Evolutionary conservation across 164 flowering plant genomes (phyloP).

Genomic region (Liriodendron chinense): DNA sequence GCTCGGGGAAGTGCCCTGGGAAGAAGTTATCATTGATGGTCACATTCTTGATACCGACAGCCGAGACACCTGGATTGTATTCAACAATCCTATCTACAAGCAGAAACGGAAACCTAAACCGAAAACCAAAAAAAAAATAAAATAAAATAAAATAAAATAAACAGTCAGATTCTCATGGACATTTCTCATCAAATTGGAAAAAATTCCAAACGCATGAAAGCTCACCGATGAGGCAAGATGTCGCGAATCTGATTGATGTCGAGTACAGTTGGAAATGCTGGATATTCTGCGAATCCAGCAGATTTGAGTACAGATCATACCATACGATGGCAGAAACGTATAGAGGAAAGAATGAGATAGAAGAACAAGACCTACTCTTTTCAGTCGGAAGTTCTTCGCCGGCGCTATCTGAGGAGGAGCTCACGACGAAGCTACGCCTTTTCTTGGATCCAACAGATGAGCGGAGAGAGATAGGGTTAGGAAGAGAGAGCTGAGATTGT

Average conservation of each 20-base stretch:
- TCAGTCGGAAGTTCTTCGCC: constrained; percentile 26
- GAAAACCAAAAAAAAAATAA: not conserved
- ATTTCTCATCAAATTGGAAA: not conserved
- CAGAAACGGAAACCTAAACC: constrained; percentile 83
- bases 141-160: too few relatives aligned
- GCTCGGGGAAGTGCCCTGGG: constrained; percentile 97
- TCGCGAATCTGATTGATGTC: constrained; percentile 84
- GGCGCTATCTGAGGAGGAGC: constrained; percentile 11
- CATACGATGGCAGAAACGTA: not conserved
- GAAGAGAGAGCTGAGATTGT: constrained; percentile 7
- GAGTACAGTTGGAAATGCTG: constrained; percentile 82
- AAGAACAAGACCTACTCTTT: constrained; percentile 19
- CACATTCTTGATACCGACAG: constrained; percentile 91
- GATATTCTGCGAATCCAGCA: constrained; percentile 39
- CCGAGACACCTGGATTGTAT: constrained; percentile 87
- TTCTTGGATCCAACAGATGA: not conserved
- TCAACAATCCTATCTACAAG: constrained; percentile 94
- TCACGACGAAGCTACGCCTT: constrained; percentile 2
- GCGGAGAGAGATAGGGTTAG: constrained; percentile 9
- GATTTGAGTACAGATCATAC: not conserved
- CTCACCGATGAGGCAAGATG: constrained; percentile 84
- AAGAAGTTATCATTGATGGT: constrained; percentile 95
- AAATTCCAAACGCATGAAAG: not conserved
- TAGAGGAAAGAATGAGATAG: not conserved
- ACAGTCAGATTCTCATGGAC: not conserved